Base-by-base conservation (phyloP, 768 basidiomycete genomes). In the Saitozyma sp. region DNA sequence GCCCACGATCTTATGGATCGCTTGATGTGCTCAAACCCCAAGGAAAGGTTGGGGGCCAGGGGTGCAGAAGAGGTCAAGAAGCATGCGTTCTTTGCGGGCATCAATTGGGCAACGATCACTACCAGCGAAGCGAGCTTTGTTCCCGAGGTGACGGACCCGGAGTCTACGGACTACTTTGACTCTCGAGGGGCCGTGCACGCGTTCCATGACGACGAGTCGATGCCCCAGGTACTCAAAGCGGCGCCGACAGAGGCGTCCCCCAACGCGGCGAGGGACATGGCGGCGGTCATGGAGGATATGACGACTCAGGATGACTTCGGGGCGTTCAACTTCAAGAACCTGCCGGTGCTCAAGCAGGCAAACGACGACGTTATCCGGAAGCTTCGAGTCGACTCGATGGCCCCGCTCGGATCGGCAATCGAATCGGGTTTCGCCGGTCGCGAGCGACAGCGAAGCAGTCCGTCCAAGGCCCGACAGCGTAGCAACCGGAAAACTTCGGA, bases 131-230 rank as follows among this genome's bases (percentile, higher is more conserved):
- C 93, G 9, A 90, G 89, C 40, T 99, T 99, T 82, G 92, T 98
- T 56, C 96, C 96, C 52, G 89, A 93, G 74, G 87, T 96, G 41
- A 86, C 89, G 13, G 94, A 98, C 79, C 93, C 94, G 5, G 94
- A 97, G 81, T 95, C 92, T 19, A 99, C 96, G n/a, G 96, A 99
- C 78, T 99, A 99, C 81, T 99, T 99, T 73, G 96, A 99, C 81
- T 86, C 93, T 64, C 88, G 96, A 50, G 96, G 96, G 4, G 95
- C 95, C 14, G 86, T 88, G 39, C 90, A 92, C 74, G 81, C 91
- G 42, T 96, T 98, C 84, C 89, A 92, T 52, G 95, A 97, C 62
- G 91, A 94, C 52, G 91, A 92, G 54, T 39, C 59, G 16, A 54
- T 66, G 80, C 77, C 62, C 83, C 84, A 75, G 60, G 70, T 82